A percentile compares a stretch with the other conserved stretches of the same genome.
These are phyloP conservation scores for Suillus weaverae DNA, from an alignment of 768 basidiomycete species.

Conservation along the genomic window DNA sequence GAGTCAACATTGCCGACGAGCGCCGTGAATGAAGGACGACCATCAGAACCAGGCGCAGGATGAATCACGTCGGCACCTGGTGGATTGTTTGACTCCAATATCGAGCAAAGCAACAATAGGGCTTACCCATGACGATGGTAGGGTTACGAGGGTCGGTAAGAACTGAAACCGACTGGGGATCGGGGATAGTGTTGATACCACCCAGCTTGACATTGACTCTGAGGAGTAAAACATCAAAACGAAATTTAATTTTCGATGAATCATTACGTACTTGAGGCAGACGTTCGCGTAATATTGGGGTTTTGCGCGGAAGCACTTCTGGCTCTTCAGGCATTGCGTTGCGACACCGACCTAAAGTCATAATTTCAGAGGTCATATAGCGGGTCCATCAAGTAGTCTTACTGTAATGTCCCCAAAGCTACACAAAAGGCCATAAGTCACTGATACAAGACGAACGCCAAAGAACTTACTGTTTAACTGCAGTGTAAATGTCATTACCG, in stretches of 20 bases:
- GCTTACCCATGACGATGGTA: slow-evolving; percentile 74
- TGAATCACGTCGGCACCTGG: slow-evolving; percentile 82
- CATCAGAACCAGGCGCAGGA: slow-evolving; percentile 77
- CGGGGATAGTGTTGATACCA: slow-evolving; percentile 79
- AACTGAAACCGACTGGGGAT: slow-evolving; percentile 60
- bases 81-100: neutral
- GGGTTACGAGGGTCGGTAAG: slow-evolving; percentile 72
- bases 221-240: slow-evolving; percentile 2
- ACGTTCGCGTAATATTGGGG: slow-evolving; percentile 83
- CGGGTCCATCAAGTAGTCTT: slow-evolving; percentile 17
- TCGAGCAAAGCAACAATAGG: slow-evolving; percentile 3
- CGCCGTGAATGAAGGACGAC: slow-evolving; percentile 78
- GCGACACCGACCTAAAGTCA: slow-evolving; percentile 62
- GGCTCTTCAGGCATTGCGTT: slow-evolving; percentile 73
- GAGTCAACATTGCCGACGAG: slow-evolving; percentile 81
- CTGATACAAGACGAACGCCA: neutral
- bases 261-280: slow-evolving; percentile 61
- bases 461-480: slow-evolving; percentile 70
- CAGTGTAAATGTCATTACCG: slow-evolving; percentile 73
- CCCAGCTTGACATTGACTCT: slow-evolving; percentile 86
- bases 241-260: neutral
- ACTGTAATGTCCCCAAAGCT: slow-evolving; percentile 75
- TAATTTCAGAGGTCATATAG: neutral
- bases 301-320: slow-evolving; percentile 66
- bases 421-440: slow-evolving; percentile 11